Evolutionary conservation across 2,329 filamentous ascomycete species (phyloP).

Genomic region (Drechslerella dactyloides): DNA sequence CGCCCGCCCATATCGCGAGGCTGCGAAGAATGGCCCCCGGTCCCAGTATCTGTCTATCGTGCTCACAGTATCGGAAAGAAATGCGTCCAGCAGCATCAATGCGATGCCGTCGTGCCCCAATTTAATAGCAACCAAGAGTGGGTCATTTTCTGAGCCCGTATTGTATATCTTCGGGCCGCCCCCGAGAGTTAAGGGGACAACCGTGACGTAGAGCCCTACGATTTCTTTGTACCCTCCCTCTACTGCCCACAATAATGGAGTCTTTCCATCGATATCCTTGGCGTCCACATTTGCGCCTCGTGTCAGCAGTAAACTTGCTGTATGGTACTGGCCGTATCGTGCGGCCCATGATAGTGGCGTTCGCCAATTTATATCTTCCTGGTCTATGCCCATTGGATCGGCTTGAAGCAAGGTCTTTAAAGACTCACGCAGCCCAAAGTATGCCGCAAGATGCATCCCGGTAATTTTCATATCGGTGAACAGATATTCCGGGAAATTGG

Average conservation of each 20-base stretch:
- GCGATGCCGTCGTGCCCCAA: too few species aligned
- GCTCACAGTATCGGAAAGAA: too few species aligned
- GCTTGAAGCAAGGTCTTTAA: background rate
- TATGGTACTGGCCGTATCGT: background rate
- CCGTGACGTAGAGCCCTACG: background rate
- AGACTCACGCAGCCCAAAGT: background rate
- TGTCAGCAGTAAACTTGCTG: background rate
- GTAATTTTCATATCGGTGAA: background rate
- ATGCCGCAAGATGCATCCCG: conserved; percentile 13
- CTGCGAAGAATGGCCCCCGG: too few species aligned
- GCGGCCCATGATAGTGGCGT: background rate
- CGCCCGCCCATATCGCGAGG: too few species aligned
- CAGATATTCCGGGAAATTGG: too few species aligned
- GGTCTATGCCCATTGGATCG: background rate
- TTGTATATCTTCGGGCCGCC: too few species aligned
- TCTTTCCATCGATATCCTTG: background rate
- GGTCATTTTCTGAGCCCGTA: too few species aligned
- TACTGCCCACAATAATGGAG: background rate
- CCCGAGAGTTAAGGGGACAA: too few species aligned
- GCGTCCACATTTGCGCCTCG: background rate
- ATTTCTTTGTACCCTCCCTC: background rate
- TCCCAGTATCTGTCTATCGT: too few species aligned
- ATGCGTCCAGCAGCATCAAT: too few species aligned
- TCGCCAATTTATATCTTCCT: background rate
- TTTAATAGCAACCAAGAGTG: too few species aligned